Evolutionary conservation across 768 basidiomycete species (phyloP), one percentile per base, ranked within the genome.

Genomic region (Rhodocollybia butyracea): DNA sequence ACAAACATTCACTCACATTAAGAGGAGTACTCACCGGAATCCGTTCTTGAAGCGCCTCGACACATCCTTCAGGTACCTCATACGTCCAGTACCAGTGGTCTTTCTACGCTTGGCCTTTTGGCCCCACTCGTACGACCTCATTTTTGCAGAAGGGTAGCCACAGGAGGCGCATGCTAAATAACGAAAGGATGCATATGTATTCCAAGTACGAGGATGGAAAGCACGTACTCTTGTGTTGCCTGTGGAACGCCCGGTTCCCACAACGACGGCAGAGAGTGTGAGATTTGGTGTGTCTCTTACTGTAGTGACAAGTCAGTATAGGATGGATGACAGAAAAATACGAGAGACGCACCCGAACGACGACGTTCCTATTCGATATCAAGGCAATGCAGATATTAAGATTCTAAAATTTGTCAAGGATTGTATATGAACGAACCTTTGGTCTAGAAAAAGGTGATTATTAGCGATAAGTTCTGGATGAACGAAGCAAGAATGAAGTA

Each of bases 91-190:
- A 57, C 97, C 97, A 57, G 97, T 98, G 46, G 96, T 98, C 88
- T 96, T 97, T 86, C 96, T 89, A 76, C 97, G 89, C 86, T 98
- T 98, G 53, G 97, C 97, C 84, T 99, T 99, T 71, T 86, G 82
- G 63, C 94, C 94, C 97, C 97, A 98, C 76, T 98, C 90, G 75
- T 86, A 98, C 66, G 92, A 94, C 68, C 96, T 86, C 66, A 96
- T 76, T 77, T 92, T 98, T 54, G 97, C 95, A 54, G 93, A 77
- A 42, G 97, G 97, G 78, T 94, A 98, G 56, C 96, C 97, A 72
- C 97, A 98, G 70, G 92, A 90, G 22, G 88, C 89, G 76, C 97
- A 98, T 57, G 86, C 94, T 97, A 56, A 30, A 34, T 17, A 12
- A 36, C n/a, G n/a, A 22, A 19, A 5, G 46, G 46, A 41, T 39